phyloP scores from a whole-genome alignment of 441 rosid genomes.

The Adansonia gregorii region DNA sequence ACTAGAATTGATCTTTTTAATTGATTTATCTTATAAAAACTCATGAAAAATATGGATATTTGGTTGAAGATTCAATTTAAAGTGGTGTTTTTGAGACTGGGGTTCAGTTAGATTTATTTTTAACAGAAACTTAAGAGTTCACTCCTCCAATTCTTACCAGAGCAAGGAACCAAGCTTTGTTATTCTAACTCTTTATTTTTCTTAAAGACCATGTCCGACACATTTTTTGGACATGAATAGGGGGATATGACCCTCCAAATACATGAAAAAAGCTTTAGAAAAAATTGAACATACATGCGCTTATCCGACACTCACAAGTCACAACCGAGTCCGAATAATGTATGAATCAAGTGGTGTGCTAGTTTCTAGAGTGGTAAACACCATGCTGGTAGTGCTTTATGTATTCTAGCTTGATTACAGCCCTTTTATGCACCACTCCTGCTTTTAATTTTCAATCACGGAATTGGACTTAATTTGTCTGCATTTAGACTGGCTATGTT shows the following conservation, averaged over 20 bases:
- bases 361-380: neutral
- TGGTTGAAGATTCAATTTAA: neutral
- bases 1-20: slow-evolving; percentile 1
- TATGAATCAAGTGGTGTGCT: neutral
- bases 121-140: neutral
- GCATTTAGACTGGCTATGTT: neutral
- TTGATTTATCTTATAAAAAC: neutral
- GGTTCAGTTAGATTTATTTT: neutral
- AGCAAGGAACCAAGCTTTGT: neutral
- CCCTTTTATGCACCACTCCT: neutral
- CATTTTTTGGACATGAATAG: too few species aligned
- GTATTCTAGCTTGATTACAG: neutral
- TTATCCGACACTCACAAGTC: too few species aligned
- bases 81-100: neutral
- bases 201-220: too few species aligned
- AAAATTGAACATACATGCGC: too few species aligned
- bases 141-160: neutral
- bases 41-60: neutral
- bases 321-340: too few species aligned
- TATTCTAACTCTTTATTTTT: too few species aligned
- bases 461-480: neutral
- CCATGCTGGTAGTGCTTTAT: neutral
- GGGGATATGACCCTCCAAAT: too few species aligned
- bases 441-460: neutral
- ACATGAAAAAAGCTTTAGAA: too few species aligned